Base-by-base conservation (phyloP, 768 basidiomycete species). In the Suillus discolor region DNA sequence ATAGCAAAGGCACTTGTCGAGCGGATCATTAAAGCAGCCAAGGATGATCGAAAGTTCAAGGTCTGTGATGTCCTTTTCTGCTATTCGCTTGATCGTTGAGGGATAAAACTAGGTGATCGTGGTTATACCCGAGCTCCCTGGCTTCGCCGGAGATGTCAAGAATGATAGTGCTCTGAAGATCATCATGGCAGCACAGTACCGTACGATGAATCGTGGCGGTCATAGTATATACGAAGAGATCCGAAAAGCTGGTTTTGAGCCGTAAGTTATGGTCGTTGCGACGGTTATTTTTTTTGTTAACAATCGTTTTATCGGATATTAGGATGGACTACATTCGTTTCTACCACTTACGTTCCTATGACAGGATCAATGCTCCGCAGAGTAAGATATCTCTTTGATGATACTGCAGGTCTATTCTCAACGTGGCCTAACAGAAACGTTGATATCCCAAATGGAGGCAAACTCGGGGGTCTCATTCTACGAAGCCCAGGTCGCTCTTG, bases 271-370 rank as follows among this genome's bases (percentile, higher is more conserved):
- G 63, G 12, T 0, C 6, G 4, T 54, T 12, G 4, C 31, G 2
- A 34, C 36, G 8, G 23, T 41, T 20, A 9, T 3, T n/a, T 13
- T 23, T 23, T 9, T 39, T 23, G 59, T 38, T 55, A 23, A 38
- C 55, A 31, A 64, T 36, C 38, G 31, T 39, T 59, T 41, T 64
- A 9, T 57, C 13, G n/a, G 12, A 23, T 44, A 54, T 57, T 67
- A 94, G 93, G n/a, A 71, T 81, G 79, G 89, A 96, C 65, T 96
- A 91, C 74, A 92, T 97, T 70, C 85, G 89, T 13, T 94, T 97
- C 83, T 98, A 93, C 80, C 95, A 99, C 78, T 83, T 99, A 31
- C 86, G 97, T 38, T 81, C 90, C 1, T 99, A 96, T 74, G 96
- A 98, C 73, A 83, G 96, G 31, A 93, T 96, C 72, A 96, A 95